Conservation (phyloP, 176 grass and related monocot genomes). For the Aegilops bicornis region DNA sequence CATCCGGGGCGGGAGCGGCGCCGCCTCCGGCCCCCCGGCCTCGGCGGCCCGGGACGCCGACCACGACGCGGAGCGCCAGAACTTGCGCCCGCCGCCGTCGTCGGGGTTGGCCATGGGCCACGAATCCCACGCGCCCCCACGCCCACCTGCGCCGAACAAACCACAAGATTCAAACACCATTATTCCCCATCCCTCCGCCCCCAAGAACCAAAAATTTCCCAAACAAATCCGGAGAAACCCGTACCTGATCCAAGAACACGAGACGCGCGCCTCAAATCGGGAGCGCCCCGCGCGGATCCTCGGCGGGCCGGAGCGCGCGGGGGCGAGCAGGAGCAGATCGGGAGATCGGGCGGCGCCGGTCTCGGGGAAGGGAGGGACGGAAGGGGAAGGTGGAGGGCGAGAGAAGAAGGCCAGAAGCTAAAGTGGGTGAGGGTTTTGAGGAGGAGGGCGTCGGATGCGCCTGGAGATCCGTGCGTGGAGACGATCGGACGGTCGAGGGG, state of each 20-base stretch:
- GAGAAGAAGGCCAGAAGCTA: background rate
- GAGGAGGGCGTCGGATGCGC: conserved; percentile 5
- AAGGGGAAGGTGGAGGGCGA: background rate
- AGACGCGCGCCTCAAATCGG: background rate
- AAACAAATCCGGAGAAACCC: background rate
- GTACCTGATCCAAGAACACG: conserved; percentile 28
- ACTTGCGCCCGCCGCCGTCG: conserved; percentile 55
- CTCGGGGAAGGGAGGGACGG: background rate
- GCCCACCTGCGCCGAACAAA: background rate
- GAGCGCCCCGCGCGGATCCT: background rate
- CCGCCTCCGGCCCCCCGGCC: conserved; percentile 27
- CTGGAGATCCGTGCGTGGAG: background rate
- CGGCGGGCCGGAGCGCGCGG: conserved; percentile 22
- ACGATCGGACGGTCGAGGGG: background rate
- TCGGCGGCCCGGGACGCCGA: conserved; percentile 58
- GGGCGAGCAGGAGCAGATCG: conserved; percentile 38
- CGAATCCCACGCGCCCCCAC: background rate
- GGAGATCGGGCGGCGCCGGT: conserved; percentile 42
- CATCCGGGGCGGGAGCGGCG: conserved; percentile 24
- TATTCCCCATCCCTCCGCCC: background rate
- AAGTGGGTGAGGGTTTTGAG: conserved; percentile 60
- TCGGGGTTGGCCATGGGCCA: conserved; percentile 55
- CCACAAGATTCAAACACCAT: conserved; percentile 11
- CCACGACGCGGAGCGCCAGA: conserved; percentile 94
- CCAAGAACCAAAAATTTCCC: background rate